Evolutionary conservation across 352 stramenopile species (phyloP), one percentile per base, ranked within the genome.

Genomic region (Phytopythium helicoides): DNA sequence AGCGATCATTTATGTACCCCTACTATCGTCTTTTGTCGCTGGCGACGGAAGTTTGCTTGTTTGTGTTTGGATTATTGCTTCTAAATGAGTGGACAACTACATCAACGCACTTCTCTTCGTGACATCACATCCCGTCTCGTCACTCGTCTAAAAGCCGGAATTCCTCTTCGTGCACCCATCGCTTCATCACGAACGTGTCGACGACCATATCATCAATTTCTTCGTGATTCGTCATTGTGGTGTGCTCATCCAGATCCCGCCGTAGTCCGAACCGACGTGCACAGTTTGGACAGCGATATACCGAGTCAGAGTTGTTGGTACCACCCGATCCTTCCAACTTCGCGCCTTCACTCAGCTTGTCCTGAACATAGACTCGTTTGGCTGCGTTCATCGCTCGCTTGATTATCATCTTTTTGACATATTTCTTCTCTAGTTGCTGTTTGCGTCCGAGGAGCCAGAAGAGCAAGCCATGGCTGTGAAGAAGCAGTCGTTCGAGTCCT

Each of bases 361-460:
- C 16, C 11, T 55, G 35, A 6, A 82, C 16, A 46, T 68, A 58
- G 1, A 37, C 47, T 3, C 42, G 48, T 25, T 78, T 83, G 6
- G 58, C 63, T 6, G 26, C 52, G 10, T 80, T 64, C 35, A 61
- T 59, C 3, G 68, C 66, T 1, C 52, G 51, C 26, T 71, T 73
- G 15, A 66, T 16, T 56, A 78, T 50, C 26, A 71, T 23, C n/a
- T 80, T 79, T 45, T 77, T 80, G 52, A 78, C 64, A n/a, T 80
- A 83, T 21, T 77, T 73, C 3, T 56, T 54, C 50, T 83, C 68
- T 4, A 83, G 50, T 33, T 76, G 63, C 48, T 73, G 68, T 22
- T 75, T 72, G 18, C 67, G 62, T 8, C 72, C 63, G 10, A 80
- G 52, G 9, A 83, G 33, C 68, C 69, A 80, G 44, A 83, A 78